Conservation (phyloP, 2,329 filamentous ascomycete species). For the Talaromyces sp. region DNA sequence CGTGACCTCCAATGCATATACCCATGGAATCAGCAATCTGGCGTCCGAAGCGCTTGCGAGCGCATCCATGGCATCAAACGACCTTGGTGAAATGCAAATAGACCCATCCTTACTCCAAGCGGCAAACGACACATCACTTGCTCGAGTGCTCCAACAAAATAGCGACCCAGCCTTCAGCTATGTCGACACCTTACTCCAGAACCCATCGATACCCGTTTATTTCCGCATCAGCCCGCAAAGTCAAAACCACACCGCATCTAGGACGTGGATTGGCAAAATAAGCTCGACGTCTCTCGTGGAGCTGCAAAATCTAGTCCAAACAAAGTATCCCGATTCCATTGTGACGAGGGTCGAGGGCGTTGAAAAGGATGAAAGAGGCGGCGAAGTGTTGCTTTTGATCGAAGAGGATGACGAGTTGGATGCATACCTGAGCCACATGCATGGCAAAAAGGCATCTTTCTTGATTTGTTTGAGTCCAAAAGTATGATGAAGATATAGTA, state of each 20-base stretch:
- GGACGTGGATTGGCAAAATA: slow-evolving; percentile 65
- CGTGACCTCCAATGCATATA: slow-evolving; percentile 25
- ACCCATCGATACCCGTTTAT: slow-evolving; percentile 57
- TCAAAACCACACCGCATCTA: slow-evolving; percentile 45
- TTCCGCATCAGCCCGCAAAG: slow-evolving; percentile 68
- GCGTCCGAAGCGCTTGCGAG: slow-evolving; percentile 45
- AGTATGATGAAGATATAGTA: slow-evolving; percentile 8
- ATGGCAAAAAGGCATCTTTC: slow-evolving; percentile 55
- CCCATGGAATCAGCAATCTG: slow-evolving; percentile 42
- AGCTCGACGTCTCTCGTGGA: slow-evolving; percentile 57
- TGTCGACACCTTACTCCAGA: slow-evolving; percentile 34
- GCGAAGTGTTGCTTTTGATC: slow-evolving; percentile 63
- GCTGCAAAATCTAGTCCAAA: slow-evolving; percentile 58
- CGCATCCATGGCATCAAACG: slow-evolving; percentile 36
- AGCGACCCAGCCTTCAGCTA: slow-evolving; percentile 32
- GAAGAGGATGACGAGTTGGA: slow-evolving; percentile 68
- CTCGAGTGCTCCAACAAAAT: slow-evolving; percentile 35
- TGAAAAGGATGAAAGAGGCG: slow-evolving; percentile 57
- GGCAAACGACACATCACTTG: slow-evolving; percentile 48
- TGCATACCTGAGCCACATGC: slow-evolving; percentile 66
- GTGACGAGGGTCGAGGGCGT: slow-evolving; percentile 65
- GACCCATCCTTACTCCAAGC: slow-evolving; percentile 61
- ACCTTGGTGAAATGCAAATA: slow-evolving; percentile 58
- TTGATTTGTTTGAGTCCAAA: slow-evolving; percentile 38
- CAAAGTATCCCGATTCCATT: slow-evolving; percentile 59